A percentile compares a stretch with the other conserved stretches of the same genome.
phyloP scores from a whole-genome alignment of 208 protist species.

The Crithidia bombi region DNA sequence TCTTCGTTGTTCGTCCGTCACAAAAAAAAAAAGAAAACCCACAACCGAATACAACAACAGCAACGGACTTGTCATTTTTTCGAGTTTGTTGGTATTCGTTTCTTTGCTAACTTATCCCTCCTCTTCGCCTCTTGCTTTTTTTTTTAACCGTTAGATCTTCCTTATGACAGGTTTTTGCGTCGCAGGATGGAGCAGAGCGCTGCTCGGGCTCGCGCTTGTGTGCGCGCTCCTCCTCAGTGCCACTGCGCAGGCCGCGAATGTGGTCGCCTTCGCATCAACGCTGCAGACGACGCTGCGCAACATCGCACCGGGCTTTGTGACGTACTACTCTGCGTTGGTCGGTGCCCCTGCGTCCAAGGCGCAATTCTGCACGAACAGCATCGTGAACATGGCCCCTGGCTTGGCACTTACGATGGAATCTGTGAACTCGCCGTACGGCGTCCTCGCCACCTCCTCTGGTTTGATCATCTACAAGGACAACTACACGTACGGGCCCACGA shows the following conservation, averaged over 20 bases:
- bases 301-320: slow-evolving; percentile 21
- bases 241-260: slow-evolving; percentile 16
- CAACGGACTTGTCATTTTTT: no score
- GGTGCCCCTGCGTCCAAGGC: slow-evolving; percentile 20
- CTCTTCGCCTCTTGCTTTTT: neutral
- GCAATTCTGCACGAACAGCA: slow-evolving; percentile 27
- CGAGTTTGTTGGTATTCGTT: neutral
- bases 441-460: slow-evolving; percentile 16
- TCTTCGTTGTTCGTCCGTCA: no score
- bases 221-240: slow-evolving; percentile 9
- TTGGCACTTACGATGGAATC: slow-evolving; percentile 35
- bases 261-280: slow-evolving; percentile 14
- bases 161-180: no score
- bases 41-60: no score
- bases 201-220: neutral
- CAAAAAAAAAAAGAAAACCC: no score
- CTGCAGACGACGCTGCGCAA: slow-evolving; percentile 1
- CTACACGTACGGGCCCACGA: slow-evolving; percentile 26
- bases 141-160: neutral
- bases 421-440: slow-evolving; percentile 14
- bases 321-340: slow-evolving; percentile 25
- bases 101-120: neutral
- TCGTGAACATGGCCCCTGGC: slow-evolving; percentile 12
- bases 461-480: slow-evolving; percentile 30
- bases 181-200: neutral